Conservation (phyloP, 768 basidiomycete genomes). For the Trametes cingulata region DNA sequence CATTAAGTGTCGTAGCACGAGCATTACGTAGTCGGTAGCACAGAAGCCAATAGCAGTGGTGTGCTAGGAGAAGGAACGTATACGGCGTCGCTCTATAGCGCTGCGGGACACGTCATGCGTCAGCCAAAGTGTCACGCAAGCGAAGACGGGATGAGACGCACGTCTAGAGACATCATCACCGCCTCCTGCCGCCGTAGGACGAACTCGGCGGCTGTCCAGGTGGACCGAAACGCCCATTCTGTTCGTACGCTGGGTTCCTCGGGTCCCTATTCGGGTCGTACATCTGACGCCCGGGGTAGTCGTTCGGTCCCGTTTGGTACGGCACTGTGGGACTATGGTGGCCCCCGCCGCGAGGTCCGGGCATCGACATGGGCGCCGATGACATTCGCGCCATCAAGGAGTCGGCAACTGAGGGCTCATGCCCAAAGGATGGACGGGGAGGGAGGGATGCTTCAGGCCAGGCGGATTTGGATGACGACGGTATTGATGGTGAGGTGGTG, state of each 20-base stretch:
- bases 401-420: constrained; percentile 4
- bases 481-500: not conserved
- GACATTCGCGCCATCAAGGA: constrained; percentile 12
- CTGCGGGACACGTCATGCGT: too few relatives aligned
- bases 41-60: too few relatives aligned
- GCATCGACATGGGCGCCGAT: not conserved
- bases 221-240: not conserved
- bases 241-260: not conserved
- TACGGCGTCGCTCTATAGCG: too few relatives aligned
- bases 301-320: not conserved
- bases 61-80: too few relatives aligned
- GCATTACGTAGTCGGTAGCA: too few relatives aligned
- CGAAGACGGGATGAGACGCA: too few relatives aligned
- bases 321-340: not conserved
- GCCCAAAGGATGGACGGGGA: not conserved
- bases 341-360: not conserved
- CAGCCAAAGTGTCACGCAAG: too few relatives aligned
- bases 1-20: too few relatives aligned
- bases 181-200: not conserved
- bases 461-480: not conserved
- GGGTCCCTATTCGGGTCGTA: constrained; percentile 4
- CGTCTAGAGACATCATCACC: not conserved
- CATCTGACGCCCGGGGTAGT: not conserved
- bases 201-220: not conserved
- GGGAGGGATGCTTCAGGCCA: not conserved